Conservation (phyloP, 257 asterid species). For the Ilex aquifolium region DNA sequence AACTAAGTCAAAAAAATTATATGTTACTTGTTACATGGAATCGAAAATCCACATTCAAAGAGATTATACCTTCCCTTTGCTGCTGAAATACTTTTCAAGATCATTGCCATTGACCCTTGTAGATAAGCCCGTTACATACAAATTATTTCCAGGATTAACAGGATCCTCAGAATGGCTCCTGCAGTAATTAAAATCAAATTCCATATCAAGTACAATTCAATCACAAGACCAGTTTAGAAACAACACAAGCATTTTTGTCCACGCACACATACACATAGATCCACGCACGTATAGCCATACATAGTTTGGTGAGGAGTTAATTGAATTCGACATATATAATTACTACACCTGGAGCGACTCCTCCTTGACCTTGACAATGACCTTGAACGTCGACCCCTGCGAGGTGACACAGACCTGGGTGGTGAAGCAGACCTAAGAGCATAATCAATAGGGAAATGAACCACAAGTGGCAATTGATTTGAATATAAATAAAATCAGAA, state of each 20-base stretch:
- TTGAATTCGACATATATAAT: neutral
- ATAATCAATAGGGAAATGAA: neutral
- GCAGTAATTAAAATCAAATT: too few species aligned
- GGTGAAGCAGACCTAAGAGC: constrained; percentile 25
- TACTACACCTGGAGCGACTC: constrained; percentile 25
- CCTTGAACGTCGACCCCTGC: constrained; percentile 22
- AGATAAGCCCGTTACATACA: constrained; percentile 40
- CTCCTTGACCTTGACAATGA: constrained; percentile 21
- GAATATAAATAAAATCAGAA: neutral
- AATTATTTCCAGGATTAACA: constrained; percentile 35
- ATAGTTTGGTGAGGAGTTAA: too few species aligned
- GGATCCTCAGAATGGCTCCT: constrained; percentile 3
- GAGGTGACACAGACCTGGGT: constrained; percentile 20
- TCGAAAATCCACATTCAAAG: too few species aligned
- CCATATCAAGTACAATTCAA: too few species aligned
- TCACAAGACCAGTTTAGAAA: too few species aligned
- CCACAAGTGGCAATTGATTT: neutral
- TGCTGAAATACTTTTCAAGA: constrained; percentile 31
- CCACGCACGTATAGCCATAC: too few species aligned
- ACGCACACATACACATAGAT: too few species aligned
- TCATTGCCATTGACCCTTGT: constrained; percentile 32
- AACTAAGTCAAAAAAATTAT: too few species aligned
- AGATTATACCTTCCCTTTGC: constrained; percentile 31
- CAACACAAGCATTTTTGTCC: too few species aligned
- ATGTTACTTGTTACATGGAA: too few species aligned